These are phyloP conservation scores for Pythium pyrilobum DNA, from an alignment of 352 stramenopile genomes.

Conservation along the genomic window DNA sequence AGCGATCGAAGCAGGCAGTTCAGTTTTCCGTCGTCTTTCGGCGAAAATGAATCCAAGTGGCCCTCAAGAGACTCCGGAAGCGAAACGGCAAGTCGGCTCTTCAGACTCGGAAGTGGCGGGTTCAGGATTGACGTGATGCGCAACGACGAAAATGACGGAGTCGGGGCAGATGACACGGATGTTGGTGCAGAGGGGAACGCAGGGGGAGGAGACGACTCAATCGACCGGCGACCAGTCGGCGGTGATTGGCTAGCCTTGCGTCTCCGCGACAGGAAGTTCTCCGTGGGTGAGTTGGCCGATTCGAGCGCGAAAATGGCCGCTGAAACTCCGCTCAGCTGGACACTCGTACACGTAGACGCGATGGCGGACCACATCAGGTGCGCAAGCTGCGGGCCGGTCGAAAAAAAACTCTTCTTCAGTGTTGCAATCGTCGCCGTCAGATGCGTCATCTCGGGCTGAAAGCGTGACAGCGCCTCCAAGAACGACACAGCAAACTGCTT, in stretches of 20 bases:
- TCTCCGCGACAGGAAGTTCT: slow-evolving; percentile 16
- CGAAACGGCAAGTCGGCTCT: slow-evolving; percentile 55
- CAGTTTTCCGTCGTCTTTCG: slow-evolving; percentile 75
- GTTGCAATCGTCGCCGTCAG: slow-evolving; percentile 43
- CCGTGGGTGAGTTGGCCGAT: slow-evolving; percentile 17
- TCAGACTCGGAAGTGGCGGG: slow-evolving; percentile 38
- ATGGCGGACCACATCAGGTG: slow-evolving; percentile 78
- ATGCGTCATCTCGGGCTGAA: slow-evolving; percentile 58
- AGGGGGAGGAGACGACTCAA: slow-evolving; percentile 6
- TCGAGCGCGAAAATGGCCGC: slow-evolving; percentile 45
- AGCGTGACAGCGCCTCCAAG: slow-evolving; percentile 56
- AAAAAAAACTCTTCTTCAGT: slow-evolving; percentile 70
- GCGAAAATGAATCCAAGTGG: slow-evolving; percentile 62
- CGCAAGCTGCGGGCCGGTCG: slow-evolving; percentile 55
- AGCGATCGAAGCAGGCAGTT: slow-evolving; percentile 65
- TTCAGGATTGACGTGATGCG: slow-evolving; percentile 68
- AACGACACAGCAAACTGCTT: slow-evolving; percentile 71
- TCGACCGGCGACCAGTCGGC: slow-evolving; percentile 2
- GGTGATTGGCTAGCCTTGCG: slow-evolving; percentile 12
- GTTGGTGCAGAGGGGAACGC: background rate
- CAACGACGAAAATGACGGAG: slow-evolving; percentile 59
- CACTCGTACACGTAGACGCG: slow-evolving; percentile 52
- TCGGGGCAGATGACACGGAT: slow-evolving; percentile 11
- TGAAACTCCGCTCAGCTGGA: slow-evolving; percentile 66
- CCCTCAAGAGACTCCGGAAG: slow-evolving; percentile 61